phyloP scores from a whole-genome alignment of 768 basidiomycete genomes.

The Fistulinella prunicolor region DNA sequence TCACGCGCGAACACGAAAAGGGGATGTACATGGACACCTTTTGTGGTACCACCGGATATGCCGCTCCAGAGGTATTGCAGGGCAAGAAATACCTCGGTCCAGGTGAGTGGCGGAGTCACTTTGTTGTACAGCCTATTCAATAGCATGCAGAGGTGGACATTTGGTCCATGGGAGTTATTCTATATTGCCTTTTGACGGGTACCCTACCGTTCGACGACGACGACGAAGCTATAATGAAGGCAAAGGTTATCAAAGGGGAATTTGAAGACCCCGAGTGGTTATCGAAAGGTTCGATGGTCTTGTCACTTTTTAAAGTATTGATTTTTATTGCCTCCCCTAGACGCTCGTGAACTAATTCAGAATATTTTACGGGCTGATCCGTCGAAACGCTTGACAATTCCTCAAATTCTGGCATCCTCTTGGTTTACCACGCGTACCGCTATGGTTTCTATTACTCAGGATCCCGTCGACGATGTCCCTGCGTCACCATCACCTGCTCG shows the following conservation, averaged over 20 bases:
- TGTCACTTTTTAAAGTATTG: background rate
- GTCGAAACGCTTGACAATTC: conserved; percentile 69
- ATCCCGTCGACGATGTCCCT: conserved; percentile 19
- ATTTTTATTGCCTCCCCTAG: conserved; percentile 39
- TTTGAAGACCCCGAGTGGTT: conserved; percentile 95
- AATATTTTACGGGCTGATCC: conserved; percentile 78
- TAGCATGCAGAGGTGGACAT: conserved; percentile 79
- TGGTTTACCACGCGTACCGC: conserved; percentile 65
- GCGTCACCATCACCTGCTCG: conserved; percentile 33
- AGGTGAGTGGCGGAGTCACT: conserved; percentile 45
- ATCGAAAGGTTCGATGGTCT: conserved; percentile 59
- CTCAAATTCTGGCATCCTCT: conserved; percentile 78
- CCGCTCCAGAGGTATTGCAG: conserved; percentile 88
- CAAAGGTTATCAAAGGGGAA: conserved; percentile 77
- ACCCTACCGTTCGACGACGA: conserved; percentile 91
- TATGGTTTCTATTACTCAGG: conserved; percentile 1
- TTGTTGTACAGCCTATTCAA: conserved; percentile 8
- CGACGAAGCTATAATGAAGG: conserved; percentile 78
- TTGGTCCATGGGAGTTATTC: conserved; percentile 92
- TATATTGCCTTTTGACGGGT: conserved; percentile 87
- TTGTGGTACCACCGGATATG: conserved; percentile 94
- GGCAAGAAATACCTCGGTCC: conserved; percentile 88
- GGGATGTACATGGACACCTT: conserved; percentile 84
- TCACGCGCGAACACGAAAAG: conserved; percentile 86
- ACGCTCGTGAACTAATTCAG: conserved; percentile 80